Evolutionary conservation across 192 early-diverging fungal genomes (phyloP), one percentile per base, ranked within the genome.

Genomic region (Backusella circina): DNA sequence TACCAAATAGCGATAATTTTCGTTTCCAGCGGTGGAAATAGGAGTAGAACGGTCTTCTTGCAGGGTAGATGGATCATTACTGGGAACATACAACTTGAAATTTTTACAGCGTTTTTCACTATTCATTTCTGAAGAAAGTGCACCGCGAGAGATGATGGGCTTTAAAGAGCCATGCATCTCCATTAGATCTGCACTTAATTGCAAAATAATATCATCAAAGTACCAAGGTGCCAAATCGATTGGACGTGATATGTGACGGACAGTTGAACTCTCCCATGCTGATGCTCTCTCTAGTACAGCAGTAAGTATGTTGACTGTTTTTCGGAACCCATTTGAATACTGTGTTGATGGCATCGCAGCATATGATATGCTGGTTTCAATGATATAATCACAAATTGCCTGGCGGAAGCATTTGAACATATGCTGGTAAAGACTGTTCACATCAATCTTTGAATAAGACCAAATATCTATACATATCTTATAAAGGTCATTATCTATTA

Each of bases 321-420:
- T 61, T 26, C 54, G 54, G 26, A 61, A 61, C 26, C 23, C 54
- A 61, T 61, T 61, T 61, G 54, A 10, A 12, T 28, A 2, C 2
- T 61, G 54, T 61, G 54, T 61, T 28, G 54, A 61, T 8, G 54
- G 54, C 54, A 61, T 26, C 4, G 54, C 54, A 61, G 26, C 54
- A 61, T 61, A 61, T 1, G 54, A 61, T 61, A 61, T 61, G n/a
- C 23, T 61, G 0, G 74, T 70, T 75, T 89, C 88, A 50, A 88
- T 81, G 23, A 86, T 80, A 57, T 86, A 87, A 31, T 89, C 88
- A 65, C 88, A 89, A 16, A 89, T 66, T 39, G 82, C 84, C 71
- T 88, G 88, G 9, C 75, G 77, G 65, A 88, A 86, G 64, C 86
- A 87, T 41, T 77, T 75, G 37, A 65, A 75, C 36, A 89, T 68